Base-by-base conservation (phyloP, 2,329 filamentous ascomycete genomes). In the Colletotrichum sp. region DNA sequence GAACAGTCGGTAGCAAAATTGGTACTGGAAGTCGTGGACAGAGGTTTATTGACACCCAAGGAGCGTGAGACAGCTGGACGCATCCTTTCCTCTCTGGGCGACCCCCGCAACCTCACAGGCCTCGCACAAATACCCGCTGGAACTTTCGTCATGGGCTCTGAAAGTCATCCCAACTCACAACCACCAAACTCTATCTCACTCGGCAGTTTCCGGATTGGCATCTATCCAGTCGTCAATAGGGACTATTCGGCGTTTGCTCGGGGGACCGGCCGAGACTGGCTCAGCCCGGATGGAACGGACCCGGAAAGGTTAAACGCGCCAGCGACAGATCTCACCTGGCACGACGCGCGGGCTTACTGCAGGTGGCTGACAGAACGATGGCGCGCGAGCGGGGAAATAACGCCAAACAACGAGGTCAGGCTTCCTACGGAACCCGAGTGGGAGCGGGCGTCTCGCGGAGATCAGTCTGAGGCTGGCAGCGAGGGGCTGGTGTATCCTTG, bases 291-390 rank as follows among this genome's bases (percentile, higher is more conserved):
- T n/a, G 34, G 44, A 13, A 18, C 7, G 18, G 60, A 71, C 26
- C 49, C 34, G 18, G 72, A 71, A 12, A 44, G 60, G 30, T 15
- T 15, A 6, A 66, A 66, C 18, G 28, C 68, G 12, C 72, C 72
- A n/a, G 72, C 68, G 5, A 75, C 68, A 6, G 72, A 71, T n/a
- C 49, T 71, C 18, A 75, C 72, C 8, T 71, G 72, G 72, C 34
- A 60, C 15, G 60, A 71, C 9, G 60, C 72, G 7, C 30, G 49
- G 28, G 72, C 26, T 7, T 75, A 75, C 36, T 75, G 72, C 21
- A 15, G 16, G 15, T 75, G 72, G 72, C 32, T 75, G 7, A 75
- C 72, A 7, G 15, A 9, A 1, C 49, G 21, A 3, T 75, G 72
- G 68, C 68, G 60, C 13, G 3, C 1, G 6, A 71, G 10, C 6